These are phyloP conservation scores for Trametes villosa DNA, from an alignment of 768 basidiomycete genomes.

Conservation along the genomic window DNA sequence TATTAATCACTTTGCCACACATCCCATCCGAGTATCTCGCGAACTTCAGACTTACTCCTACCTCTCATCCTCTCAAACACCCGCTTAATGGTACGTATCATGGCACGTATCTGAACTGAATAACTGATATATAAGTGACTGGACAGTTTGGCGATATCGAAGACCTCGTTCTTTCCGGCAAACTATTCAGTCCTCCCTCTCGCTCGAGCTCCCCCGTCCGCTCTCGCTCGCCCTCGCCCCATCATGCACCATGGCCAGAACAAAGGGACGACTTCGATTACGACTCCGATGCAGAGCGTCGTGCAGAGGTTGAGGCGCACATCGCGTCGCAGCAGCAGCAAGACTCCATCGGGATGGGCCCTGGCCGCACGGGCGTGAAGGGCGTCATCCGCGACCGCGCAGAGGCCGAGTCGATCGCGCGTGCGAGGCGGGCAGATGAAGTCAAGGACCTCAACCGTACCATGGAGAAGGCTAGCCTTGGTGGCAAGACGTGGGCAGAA, in stretches of 20 bases:
- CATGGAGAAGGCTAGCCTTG: slow-evolving; percentile 69
- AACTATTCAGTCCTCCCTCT: slow-evolving; percentile 60
- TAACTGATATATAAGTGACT: background rate
- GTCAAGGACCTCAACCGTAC: slow-evolving; percentile 53
- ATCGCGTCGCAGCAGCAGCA: slow-evolving; percentile 34
- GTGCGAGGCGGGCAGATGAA: slow-evolving; percentile 56
- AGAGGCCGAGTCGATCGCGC: slow-evolving; percentile 63
- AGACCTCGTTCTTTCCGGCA: slow-evolving; percentile 76
- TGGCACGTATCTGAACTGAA: background rate
- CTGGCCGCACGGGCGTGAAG: slow-evolving; percentile 86
- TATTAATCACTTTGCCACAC: background rate
- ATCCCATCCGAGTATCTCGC: background rate
- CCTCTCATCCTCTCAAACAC: background rate
- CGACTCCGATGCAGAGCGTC: slow-evolving; percentile 47
- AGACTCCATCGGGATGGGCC: slow-evolving; percentile 83
- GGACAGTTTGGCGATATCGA: slow-evolving; percentile 54
- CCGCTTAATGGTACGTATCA: slow-evolving; percentile 3
- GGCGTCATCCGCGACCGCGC: slow-evolving; percentile 83
- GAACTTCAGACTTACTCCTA: background rate
- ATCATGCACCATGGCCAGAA: slow-evolving; percentile 57
- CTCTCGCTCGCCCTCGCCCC: slow-evolving; percentile 56
- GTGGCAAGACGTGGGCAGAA: slow-evolving; percentile 76
- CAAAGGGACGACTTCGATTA: slow-evolving; percentile 52
- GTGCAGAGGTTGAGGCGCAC: slow-evolving; percentile 27
- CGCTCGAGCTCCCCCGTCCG: slow-evolving; percentile 68